Conservation (phyloP, 2,329 filamentous ascomycete genomes). For the Cytospora schulzeri region DNA sequence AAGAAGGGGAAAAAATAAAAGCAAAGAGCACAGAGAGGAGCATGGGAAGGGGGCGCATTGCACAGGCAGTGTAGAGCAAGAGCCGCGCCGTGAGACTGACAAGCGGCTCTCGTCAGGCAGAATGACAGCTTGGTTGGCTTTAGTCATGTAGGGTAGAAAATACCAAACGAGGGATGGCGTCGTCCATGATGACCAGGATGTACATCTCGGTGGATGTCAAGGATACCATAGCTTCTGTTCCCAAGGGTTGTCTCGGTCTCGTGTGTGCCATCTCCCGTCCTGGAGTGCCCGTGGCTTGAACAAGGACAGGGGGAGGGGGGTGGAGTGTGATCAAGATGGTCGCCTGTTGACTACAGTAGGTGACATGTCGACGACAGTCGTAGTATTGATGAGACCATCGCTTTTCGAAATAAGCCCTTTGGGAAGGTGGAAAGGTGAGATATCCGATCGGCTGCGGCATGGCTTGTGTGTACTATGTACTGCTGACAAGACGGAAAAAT, state of each 20-base stretch:
- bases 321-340: conserved; percentile 4
- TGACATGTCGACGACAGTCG: conserved; percentile 17
- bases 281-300: background rate
- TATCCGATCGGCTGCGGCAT: conserved; percentile 7
- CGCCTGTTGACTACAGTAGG: conserved; percentile 10
- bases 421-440: conserved; percentile 7
- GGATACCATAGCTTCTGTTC: conserved; percentile 3
- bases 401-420: conserved; percentile 11
- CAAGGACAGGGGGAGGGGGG: background rate
- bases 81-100: conserved; percentile 15
- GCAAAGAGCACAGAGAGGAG: background rate
- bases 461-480: conserved; percentile 9
- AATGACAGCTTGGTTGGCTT: background rate
- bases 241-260: conserved; percentile 13
- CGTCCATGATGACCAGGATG: conserved; percentile 3
- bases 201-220: conserved; percentile 10
- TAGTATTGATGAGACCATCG: conserved; percentile 14
- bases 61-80: conserved; percentile 8
- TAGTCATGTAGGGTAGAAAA: background rate
- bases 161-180: conserved; percentile 3
- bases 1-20: background rate
- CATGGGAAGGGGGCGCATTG: background rate
- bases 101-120: conserved; percentile 10
- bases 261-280: background rate
- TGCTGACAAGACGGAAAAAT: conserved; percentile 6